phyloP scores from a whole-genome alignment of 2,329 filamentous ascomycete species.

The Fusarium udum region DNA sequence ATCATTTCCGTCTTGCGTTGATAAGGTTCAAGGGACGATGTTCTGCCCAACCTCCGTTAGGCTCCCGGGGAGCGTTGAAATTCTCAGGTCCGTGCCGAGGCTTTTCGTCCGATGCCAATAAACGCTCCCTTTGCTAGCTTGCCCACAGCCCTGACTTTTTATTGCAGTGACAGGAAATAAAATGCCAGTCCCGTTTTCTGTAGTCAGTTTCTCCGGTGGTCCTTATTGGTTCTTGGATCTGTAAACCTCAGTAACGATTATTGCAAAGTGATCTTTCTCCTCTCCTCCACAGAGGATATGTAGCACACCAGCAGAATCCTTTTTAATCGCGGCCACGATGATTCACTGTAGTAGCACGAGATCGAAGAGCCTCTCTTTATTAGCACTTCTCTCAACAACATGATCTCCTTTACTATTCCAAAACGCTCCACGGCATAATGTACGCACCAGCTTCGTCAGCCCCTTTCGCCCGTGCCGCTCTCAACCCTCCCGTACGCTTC shows the following conservation, averaged over 20 bases:
- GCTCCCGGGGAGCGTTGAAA: not conserved
- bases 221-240: rapidly evolving
- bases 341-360: not conserved
- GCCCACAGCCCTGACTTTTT: not conserved
- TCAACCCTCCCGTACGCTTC: slow-evolving; percentile 1
- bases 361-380: rapidly evolving
- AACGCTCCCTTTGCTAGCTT: not conserved
- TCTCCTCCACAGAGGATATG: rapidly evolving
- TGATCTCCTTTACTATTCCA: not conserved
- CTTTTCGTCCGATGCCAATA: not conserved
- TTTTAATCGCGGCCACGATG: not conserved
- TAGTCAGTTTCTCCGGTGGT: not conserved
- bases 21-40: too few relatives aligned
- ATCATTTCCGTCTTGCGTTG: not conserved
- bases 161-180: not conserved
- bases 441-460: not conserved
- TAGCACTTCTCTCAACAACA: not conserved
- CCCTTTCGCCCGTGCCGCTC: not conserved
- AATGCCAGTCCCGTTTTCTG: not conserved
- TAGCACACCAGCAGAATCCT: too few relatives aligned
- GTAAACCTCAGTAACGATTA: not conserved
- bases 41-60: not conserved
- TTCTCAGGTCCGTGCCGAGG: not conserved
- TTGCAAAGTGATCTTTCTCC: rapidly evolving
- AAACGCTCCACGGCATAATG: not conserved